Percentiles rank a stretch among this genome's conserved stretches.
phyloP scores from a whole-genome alignment of 202 grass and related monocot genomes.

The Bolboschoenoplectus hybrid region DNA sequence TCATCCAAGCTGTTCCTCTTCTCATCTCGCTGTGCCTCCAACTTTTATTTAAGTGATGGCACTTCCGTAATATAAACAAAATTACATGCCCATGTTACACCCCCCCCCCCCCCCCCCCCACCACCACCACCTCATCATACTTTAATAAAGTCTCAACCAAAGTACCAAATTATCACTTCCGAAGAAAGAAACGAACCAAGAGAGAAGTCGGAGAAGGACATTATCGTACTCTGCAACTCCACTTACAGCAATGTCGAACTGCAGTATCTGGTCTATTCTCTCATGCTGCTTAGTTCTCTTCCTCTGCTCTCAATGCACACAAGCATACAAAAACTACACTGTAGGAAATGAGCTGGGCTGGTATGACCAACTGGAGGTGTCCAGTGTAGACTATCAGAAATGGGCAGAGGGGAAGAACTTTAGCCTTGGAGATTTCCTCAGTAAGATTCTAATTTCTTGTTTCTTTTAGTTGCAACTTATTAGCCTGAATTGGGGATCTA shows the following conservation, averaged over 20 bases:
- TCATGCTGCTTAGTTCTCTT: conserved; percentile 30
- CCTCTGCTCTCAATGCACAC: neutral
- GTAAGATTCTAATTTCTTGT: conserved; percentile 50
- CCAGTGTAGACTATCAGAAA: conserved; percentile 70
- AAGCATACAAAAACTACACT: conserved; percentile 81
- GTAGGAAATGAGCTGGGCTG: conserved; percentile 84
- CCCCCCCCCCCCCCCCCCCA: neutral
- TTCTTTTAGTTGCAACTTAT: neutral
- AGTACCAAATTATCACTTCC: conserved; percentile 36
- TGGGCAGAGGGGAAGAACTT: conserved; percentile 88
- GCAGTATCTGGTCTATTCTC: neutral
- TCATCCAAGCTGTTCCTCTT: neutral
- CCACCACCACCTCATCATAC: no score
- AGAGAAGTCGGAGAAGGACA: conserved; percentile 18
- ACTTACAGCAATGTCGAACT: conserved; percentile 39
- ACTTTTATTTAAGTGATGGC: conserved; percentile 16
- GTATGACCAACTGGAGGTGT: conserved; percentile 64
- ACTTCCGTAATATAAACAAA: conserved; percentile 21
- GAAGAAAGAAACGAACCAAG: conserved; percentile 38
- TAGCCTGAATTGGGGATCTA: conserved; percentile 5
- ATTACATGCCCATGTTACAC: neutral
- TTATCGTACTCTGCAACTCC: conserved; percentile 37
- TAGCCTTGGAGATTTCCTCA: conserved; percentile 96
- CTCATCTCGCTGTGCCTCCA: neutral
- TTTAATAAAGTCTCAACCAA: conserved; percentile 4